Evolutionary conservation across 2,329 filamentous ascomycete species (phyloP).

Genomic region (Talaromyces sp.): DNA sequence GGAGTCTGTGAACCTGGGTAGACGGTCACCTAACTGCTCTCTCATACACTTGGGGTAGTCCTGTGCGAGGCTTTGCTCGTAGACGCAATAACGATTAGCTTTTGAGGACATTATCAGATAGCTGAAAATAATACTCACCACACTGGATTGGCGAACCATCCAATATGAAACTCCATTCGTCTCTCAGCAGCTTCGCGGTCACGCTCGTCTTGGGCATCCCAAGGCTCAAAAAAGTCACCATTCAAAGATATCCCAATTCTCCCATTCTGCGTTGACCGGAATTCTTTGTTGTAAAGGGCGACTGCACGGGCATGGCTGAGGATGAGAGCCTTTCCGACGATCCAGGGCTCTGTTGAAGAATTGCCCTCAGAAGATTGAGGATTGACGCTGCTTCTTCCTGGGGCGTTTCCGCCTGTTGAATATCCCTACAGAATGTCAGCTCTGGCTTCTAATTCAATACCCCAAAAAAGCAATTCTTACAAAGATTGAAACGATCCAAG

Average conservation of each 20-base stretch:
- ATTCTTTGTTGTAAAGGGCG: conserved; percentile 23
- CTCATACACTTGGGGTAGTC: conserved; percentile 26
- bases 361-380: conserved; percentile 18
- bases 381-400: conserved; percentile 22
- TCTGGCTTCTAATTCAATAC: neutral
- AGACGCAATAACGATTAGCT: neutral
- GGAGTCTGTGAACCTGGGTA: conserved; percentile 22
- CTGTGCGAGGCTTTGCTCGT: conserved; percentile 18
- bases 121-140: conserved; percentile 4
- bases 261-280: conserved; percentile 23
- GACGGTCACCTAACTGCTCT: conserved; percentile 22
- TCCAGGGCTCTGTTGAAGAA: conserved; percentile 27
- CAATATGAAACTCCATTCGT: conserved; percentile 27
- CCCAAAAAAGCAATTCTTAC: neutral
- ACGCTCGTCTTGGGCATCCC: conserved; percentile 21
- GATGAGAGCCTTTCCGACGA: conserved; percentile 27
- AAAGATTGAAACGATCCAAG: conserved; percentile 29
- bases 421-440: neutral
- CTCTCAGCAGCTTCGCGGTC: conserved; percentile 26
- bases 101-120: neutral
- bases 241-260: conserved; percentile 23
- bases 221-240: conserved; percentile 28
- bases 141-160: conserved; percentile 30
- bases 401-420: conserved; percentile 10
- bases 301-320: conserved; percentile 27